phyloP scores from a whole-genome alignment of 1,284 basidiomycete genomes.

The Exobasidium cylindrosporum region DNA sequence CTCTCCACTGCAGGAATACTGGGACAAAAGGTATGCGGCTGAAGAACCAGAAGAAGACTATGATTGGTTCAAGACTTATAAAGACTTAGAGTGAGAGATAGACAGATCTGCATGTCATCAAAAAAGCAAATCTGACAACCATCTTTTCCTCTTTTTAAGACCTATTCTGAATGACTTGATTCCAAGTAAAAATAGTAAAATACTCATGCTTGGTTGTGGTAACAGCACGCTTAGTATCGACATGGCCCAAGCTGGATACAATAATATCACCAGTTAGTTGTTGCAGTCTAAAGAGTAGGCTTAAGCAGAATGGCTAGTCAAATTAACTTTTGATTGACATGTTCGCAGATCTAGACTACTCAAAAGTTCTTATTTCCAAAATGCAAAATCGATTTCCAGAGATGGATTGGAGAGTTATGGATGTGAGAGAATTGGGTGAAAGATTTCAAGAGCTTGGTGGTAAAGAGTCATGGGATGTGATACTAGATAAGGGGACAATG shows the following conservation, averaged over 20 bases:
- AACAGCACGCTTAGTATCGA: constrained; percentile 41
- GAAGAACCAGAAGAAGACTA: constrained; percentile 32
- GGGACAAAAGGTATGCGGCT: constrained; percentile 41
- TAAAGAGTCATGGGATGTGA: constrained; percentile 31
- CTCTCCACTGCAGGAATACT: constrained; percentile 42
- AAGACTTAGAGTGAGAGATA: background rate
- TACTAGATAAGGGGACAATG: constrained; percentile 51
- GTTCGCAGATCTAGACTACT: constrained; percentile 37
- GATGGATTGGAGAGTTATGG: constrained; percentile 37
- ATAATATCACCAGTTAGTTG: too few species aligned
- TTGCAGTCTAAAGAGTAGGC: too few species aligned
- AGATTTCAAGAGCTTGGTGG: constrained; percentile 31
- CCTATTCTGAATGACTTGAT: constrained; percentile 37
- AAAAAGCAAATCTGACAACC: background rate
- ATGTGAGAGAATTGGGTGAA: constrained; percentile 40
- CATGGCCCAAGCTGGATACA: constrained; percentile 44
- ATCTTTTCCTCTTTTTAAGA: constrained; percentile 14
- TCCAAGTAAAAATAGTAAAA: constrained; percentile 24
- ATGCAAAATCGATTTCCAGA: constrained; percentile 32
- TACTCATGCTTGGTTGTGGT: constrained; percentile 52
- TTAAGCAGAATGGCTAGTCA: too few species aligned
- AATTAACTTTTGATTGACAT: too few species aligned
- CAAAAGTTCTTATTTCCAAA: constrained; percentile 30
- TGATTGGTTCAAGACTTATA: constrained; percentile 48
- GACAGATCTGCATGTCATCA: background rate